phyloP scores from a whole-genome alignment of 2,329 filamentous ascomycete species.

The Fusarium odoratissimum region DNA sequence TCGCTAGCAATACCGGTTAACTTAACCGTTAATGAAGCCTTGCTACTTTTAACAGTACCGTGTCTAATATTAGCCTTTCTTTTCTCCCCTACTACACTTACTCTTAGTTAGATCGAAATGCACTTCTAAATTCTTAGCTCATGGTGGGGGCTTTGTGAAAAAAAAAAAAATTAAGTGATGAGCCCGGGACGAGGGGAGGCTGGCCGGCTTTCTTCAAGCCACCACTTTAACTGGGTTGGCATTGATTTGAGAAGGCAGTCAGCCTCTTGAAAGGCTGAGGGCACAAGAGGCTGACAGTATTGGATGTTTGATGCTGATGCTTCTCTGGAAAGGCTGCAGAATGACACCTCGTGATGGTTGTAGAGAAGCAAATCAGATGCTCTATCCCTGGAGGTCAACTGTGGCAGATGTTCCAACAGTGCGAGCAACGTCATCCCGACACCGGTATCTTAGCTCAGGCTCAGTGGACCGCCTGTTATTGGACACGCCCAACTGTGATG shows the following conservation, averaged over 20 bases:
- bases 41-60: neutral
- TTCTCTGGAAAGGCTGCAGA: slow-evolving; percentile 11
- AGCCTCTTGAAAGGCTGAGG: slow-evolving; percentile 13
- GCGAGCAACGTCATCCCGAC: slow-evolving; percentile 29
- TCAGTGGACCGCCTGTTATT: slow-evolving; percentile 22
- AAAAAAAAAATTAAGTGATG: slow-evolving; percentile 4
- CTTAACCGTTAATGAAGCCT: neutral
- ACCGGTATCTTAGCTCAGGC: slow-evolving; percentile 12
- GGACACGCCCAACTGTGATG: slow-evolving; percentile 15
- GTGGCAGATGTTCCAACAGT: slow-evolving; percentile 38
- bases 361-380: slow-evolving; percentile 13
- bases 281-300: slow-evolving; percentile 7
- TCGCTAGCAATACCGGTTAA: slow-evolving; percentile 5
- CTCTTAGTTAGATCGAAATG: slow-evolving; percentile 15
- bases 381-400: neutral
- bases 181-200: slow-evolving; percentile 8
- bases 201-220: slow-evolving; percentile 16
- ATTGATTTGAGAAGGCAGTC: neutral
- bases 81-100: neutral
- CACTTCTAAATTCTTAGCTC: slow-evolving; percentile 32
- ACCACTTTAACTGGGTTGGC: slow-evolving; percentile 4
- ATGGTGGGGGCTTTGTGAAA: slow-evolving; percentile 25
- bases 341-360: slow-evolving; percentile 15
- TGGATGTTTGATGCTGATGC: slow-evolving; percentile 1
- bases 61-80: slow-evolving; percentile 26